phyloP scores from a whole-genome alignment of 140 eudicot genomes.

The Anethum foeniculum region DNA sequence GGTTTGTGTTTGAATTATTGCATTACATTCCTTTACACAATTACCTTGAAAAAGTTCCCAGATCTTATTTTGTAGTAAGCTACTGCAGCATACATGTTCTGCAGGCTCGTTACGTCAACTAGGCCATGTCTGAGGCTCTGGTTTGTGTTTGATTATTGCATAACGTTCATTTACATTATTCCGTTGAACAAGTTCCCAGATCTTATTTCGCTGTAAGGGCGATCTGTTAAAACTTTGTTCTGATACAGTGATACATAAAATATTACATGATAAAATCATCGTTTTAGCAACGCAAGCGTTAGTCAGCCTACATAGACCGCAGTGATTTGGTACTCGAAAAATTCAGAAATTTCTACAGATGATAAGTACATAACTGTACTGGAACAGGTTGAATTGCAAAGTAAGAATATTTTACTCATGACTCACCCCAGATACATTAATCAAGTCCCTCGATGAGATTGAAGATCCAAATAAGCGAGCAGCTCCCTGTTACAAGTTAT shows the following conservation, averaged over 20 bases:
- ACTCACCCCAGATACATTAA: conserved; percentile 94
- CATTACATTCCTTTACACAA: not conserved
- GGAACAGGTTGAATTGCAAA: not conserved
- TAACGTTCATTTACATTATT: not conserved
- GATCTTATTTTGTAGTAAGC: not conserved
- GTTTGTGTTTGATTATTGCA: not conserved
- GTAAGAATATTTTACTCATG: conserved; percentile 30
- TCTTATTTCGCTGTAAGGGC: not conserved
- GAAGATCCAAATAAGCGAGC: conserved; percentile 97
- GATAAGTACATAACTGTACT: not conserved
- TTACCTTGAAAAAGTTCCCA: not conserved
- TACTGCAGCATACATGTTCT: not conserved
- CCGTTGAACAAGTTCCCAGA: not conserved
- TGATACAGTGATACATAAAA: not conserved
- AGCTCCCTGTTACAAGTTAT: conserved; percentile 60
- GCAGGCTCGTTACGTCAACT: not conserved
- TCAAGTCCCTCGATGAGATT: conserved; percentile 76
- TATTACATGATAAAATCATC: not conserved
- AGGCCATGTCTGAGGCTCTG: not conserved
- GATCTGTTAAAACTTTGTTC: not conserved
- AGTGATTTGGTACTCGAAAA: not conserved
- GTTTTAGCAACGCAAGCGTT: not conserved
- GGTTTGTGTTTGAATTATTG: not conserved
- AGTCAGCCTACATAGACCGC: not conserved
- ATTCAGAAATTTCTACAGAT: not conserved